Percentiles rank a stretch among this genome's conserved stretches.
These are phyloP conservation scores for Aplosporella prunicola DNA, from an alignment of 2,329 filamentous ascomycete genomes.

Conservation along the genomic window DNA sequence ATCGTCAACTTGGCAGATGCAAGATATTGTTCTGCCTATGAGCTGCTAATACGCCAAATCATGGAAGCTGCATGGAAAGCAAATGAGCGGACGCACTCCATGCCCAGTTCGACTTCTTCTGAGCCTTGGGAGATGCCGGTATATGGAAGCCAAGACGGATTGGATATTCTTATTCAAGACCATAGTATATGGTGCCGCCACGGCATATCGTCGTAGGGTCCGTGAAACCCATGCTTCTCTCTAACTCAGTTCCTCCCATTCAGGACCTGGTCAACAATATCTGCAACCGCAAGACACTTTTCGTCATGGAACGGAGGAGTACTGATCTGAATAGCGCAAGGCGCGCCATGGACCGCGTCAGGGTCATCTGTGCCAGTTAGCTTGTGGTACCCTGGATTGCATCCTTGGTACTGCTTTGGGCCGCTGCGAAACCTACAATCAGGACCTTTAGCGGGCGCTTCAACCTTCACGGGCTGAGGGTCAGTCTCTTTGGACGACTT, in stretches of 20 bases:
- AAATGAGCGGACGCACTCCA: not conserved
- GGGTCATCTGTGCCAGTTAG: conserved; percentile 1
- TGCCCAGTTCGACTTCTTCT: not conserved
- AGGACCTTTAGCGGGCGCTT: conserved; percentile 24
- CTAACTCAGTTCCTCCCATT: not conserved
- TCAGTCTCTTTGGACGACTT: conserved; percentile 36
- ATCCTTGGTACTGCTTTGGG: not conserved
- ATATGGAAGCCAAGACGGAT: not conserved
- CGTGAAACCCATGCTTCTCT: too few species aligned
- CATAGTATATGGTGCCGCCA: too few species aligned
- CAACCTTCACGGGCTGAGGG: conserved; percentile 19
- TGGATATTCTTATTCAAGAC: conserved; percentile 2
- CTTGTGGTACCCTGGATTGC: not conserved
- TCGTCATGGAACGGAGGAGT: conserved; percentile 41
- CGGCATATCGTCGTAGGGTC: too few species aligned
- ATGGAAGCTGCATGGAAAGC: not conserved
- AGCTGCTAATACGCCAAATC: not conserved
- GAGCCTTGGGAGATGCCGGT: too few species aligned
- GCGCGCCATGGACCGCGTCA: conserved; percentile 17
- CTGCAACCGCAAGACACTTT: conserved; percentile 30
- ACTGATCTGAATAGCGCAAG: conserved; percentile 40
- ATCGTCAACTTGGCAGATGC: conserved; percentile 4
- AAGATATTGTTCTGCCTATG: too few species aligned
- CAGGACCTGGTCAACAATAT: conserved; percentile 21
- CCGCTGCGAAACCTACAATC: conserved; percentile 21